Evolutionary conservation across 768 basidiomycete genomes (phyloP).

Genomic region (Hypholoma sublateritium): DNA sequence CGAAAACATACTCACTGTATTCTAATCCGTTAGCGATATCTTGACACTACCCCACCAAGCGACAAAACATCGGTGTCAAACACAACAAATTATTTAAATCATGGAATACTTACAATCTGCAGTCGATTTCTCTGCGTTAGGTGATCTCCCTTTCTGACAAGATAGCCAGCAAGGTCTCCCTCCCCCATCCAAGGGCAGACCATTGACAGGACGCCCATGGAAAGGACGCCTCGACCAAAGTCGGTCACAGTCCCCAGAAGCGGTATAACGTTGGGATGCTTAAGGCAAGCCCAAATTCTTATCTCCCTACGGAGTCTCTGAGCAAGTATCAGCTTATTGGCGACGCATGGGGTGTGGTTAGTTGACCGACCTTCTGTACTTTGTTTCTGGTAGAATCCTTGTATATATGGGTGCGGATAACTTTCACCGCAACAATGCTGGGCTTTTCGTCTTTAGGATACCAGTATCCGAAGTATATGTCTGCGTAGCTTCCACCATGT

Average conservation of each 20-base stretch:
- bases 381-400: not conserved
- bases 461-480: not conserved
- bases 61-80: no score
- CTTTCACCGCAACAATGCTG: not conserved
- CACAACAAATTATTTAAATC: no score
- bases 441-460: not conserved
- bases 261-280: not conserved
- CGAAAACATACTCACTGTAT: not conserved
- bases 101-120: no score
- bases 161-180: not conserved
- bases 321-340: not conserved
- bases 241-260: not conserved
- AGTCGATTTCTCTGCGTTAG: no score
- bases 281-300: not conserved
- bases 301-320: not conserved
- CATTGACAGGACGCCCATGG: not conserved
- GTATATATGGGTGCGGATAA: not conserved
- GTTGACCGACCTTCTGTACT: not conserved
- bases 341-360: no score
- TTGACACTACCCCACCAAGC: not conserved
- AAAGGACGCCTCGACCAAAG: not conserved
- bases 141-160: not conserved
- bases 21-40: not conserved
- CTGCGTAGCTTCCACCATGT: not conserved
- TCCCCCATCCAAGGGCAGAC: not conserved